phyloP scores from a whole-genome alignment of 2,329 filamentous ascomycete species.

The Curvularia eragrostidis region DNA sequence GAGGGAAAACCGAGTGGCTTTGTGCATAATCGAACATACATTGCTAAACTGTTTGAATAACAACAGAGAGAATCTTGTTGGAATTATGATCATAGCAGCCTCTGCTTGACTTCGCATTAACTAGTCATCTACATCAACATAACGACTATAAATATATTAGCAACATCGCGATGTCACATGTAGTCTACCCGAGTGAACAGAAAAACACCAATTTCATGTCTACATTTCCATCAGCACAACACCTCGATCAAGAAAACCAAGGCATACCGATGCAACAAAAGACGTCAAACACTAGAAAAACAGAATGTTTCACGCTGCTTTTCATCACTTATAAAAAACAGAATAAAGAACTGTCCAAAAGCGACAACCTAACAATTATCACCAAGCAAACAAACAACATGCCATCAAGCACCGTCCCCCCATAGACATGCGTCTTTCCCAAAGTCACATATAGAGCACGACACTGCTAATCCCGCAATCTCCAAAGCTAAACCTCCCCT shows the following conservation, averaged over 20 bases:
- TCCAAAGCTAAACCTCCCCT: too few species aligned
- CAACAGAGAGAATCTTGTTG: too few species aligned
- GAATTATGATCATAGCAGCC: too few species aligned
- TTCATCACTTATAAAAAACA: not conserved
- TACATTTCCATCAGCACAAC: not conserved
- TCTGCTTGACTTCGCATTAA: too few species aligned
- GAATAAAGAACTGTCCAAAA: not conserved
- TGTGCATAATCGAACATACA: too few species aligned
- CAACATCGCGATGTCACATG: not conserved
- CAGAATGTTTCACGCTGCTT: not conserved
- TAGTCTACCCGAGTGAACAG: not conserved
- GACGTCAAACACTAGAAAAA: not conserved
- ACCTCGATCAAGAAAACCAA: not conserved
- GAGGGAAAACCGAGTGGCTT: not conserved
- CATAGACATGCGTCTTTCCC: not conserved
- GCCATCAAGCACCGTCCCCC: not conserved
- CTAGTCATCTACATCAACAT: not conserved
- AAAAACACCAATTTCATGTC: not conserved
- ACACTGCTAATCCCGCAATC: too few species aligned
- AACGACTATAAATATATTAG: not conserved
- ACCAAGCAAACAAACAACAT: not conserved
- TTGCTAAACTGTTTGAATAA: too few species aligned
- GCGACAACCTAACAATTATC: not conserved
- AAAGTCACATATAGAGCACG: not conserved
- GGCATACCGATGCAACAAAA: not conserved